A percentile compares a stretch with the other conserved stretches of the same genome.
phyloP scores from a whole-genome alignment of 306 rosid genomes.

The Rosa multiflora region DNA sequence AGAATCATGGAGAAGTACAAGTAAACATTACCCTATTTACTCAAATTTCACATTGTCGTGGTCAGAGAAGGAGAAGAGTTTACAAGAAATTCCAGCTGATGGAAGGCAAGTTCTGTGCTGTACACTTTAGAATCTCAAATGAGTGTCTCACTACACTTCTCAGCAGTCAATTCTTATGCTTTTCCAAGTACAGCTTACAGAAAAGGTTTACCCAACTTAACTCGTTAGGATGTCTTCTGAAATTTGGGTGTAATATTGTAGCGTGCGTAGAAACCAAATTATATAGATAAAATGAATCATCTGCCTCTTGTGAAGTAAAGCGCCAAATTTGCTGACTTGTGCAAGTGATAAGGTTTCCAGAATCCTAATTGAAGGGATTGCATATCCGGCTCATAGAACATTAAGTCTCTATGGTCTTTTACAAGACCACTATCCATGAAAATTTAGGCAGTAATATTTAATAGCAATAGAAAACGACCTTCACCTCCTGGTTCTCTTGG shows the following conservation, averaged over 20 bases:
- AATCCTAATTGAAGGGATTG: neutral
- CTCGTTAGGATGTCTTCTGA: neutral
- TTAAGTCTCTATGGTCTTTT: neutral
- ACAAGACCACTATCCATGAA: neutral
- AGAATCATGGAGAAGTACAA: slow-evolving; percentile 97
- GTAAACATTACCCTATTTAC: slow-evolving; percentile 33
- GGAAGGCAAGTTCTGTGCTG: neutral
- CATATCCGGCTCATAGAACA: neutral
- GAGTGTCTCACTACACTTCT: neutral
- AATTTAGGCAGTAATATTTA: neutral
- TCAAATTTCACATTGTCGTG: slow-evolving; percentile 26
- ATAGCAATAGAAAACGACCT: neutral
- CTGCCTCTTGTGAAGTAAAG: neutral
- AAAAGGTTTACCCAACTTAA: neutral
- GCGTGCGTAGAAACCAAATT: neutral
- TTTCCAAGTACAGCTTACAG: neutral
- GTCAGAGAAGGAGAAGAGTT: slow-evolving; percentile 12
- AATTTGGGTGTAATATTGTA: neutral
- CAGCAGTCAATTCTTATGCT: neutral
- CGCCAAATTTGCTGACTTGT: neutral
- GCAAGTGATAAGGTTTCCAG: neutral
- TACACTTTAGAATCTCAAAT: neutral
- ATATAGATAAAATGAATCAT: neutral
- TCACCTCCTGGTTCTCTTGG: neutral
- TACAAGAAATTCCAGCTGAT: neutral